Percentiles rank a stretch among this genome's conserved stretches.
Conservation (phyloP, 176 grass and related monocot genomes). For the Cenchrus americanus region DNA sequence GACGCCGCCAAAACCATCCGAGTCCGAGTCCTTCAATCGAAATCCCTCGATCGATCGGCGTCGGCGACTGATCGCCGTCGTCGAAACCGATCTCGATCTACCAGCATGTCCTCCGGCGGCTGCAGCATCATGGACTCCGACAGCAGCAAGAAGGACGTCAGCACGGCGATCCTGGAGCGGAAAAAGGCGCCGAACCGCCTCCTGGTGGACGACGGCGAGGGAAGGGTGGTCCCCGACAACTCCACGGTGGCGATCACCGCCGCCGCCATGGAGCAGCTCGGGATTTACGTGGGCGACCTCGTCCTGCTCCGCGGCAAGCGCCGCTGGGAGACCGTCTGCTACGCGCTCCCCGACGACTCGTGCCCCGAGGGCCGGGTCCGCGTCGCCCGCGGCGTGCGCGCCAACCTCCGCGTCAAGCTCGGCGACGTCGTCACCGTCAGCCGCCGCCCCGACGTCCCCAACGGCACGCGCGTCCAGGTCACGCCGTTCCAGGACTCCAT, state of each 20-base stretch:
- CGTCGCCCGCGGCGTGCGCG: constrained; percentile 56
- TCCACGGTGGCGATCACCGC: constrained; percentile 38
- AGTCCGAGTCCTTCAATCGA: not conserved
- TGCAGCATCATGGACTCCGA: not conserved
- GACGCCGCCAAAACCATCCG: too few relatives aligned
- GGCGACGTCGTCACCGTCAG: constrained; percentile 48
- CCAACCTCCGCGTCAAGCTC: constrained; percentile 53
- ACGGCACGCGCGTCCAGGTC: constrained; percentile 8
- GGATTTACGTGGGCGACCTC: constrained; percentile 30
- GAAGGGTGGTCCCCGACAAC: constrained; percentile 35
- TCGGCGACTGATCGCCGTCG: too few relatives aligned
- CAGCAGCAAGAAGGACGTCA: constrained; percentile 40
- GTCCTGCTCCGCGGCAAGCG: constrained; percentile 48
- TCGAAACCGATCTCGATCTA: not conserved
- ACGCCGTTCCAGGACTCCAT: constrained; percentile 45
- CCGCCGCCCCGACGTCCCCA: not conserved
- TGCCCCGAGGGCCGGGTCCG: constrained; percentile 39
- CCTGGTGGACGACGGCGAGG: constrained; percentile 51
- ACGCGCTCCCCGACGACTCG: constrained; percentile 29
- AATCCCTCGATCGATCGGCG: not conserved
- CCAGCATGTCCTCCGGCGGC: not conserved
- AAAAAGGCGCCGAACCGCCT: constrained; percentile 55
- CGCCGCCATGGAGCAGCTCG: constrained; percentile 31
- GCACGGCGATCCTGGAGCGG: constrained; percentile 49
- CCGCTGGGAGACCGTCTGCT: constrained; percentile 54